Evolutionary conservation across 495 filamentous ascomycete species (phyloP).

Genomic region (Penicillium subrubescens): DNA sequence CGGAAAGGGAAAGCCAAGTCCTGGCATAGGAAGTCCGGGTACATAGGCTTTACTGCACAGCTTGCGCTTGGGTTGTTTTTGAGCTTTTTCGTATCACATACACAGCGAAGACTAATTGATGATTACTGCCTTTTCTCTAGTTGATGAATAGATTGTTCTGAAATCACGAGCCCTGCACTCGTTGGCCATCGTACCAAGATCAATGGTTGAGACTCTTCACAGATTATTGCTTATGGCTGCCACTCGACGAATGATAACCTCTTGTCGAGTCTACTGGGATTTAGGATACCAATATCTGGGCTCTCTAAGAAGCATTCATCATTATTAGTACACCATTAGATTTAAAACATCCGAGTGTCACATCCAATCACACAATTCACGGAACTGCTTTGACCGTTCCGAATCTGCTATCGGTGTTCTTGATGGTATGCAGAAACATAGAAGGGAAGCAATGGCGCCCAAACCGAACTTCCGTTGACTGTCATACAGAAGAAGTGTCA

Average conservation of each 20-base stretch:
- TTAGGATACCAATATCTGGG: no score
- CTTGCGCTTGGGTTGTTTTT: neutral
- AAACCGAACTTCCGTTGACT: constrained; percentile 18
- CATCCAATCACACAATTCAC: neutral
- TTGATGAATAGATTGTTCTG: neutral
- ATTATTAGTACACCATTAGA: neutral
- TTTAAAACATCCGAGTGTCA: neutral
- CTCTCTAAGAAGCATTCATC: neutral
- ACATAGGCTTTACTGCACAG: constrained; percentile 7
- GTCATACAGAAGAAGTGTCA: neutral
- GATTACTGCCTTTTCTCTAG: neutral
- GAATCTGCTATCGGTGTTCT: constrained; percentile 20
- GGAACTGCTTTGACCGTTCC: constrained; percentile 25
- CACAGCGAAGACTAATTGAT: constrained; percentile 4
- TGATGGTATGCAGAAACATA: constrained; percentile 31
- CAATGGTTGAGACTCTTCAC: no score
- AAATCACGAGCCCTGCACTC: no score
- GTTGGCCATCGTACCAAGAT: no score
- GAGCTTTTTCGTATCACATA: neutral
- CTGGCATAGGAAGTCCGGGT: no score
- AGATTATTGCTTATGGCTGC: no score
- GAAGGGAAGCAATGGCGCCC: constrained; percentile 33
- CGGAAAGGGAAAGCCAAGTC: no score
- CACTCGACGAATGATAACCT: neutral
- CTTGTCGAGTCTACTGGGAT: no score